Conservation (phyloP, 2,329 filamentous ascomycete species). For the Raffaelea arxii region DNA sequence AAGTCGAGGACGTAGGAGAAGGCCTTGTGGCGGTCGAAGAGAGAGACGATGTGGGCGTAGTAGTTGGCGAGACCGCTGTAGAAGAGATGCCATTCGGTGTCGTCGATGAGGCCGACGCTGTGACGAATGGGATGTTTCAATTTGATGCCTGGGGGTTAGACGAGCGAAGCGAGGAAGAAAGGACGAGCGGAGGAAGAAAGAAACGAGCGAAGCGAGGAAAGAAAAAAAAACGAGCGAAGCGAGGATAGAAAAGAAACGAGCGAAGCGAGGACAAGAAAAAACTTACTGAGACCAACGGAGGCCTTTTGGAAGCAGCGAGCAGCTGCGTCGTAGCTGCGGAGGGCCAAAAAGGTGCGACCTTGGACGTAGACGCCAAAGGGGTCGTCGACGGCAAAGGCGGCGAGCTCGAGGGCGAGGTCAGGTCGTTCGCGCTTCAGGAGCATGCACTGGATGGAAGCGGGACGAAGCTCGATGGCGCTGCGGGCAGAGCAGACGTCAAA, state of each 20-base stretch:
- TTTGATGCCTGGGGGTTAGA: constrained; percentile 29
- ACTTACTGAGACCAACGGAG: constrained; percentile 71
- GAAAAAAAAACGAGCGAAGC: too few relatives aligned
- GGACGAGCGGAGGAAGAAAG: too few relatives aligned
- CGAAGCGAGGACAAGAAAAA: not conserved
- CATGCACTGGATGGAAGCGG: constrained; percentile 51
- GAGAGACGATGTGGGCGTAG: constrained; percentile 72
- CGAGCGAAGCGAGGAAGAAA: not conserved
- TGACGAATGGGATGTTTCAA: constrained; percentile 40
- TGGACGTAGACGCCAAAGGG: constrained; percentile 72
- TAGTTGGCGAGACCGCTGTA: constrained; percentile 72
- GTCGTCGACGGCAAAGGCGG: constrained; percentile 44
- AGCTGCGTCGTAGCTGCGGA: constrained; percentile 64
- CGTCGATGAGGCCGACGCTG: constrained; percentile 60
- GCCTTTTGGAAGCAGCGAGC: constrained; percentile 72
- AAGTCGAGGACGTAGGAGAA: constrained; percentile 81
- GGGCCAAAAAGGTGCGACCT: constrained; percentile 65
- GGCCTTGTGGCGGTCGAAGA: constrained; percentile 70
- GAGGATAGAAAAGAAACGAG: not conserved
- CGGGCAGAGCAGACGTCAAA: constrained; percentile 55
- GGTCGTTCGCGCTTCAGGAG: constrained; percentile 49
- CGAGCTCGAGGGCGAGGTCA: constrained; percentile 49
- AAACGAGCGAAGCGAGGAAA: not conserved
- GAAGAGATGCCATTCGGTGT: constrained; percentile 60
- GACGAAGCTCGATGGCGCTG: constrained; percentile 55